These are phyloP conservation scores for Pseudoperonospora humuli DNA, from an alignment of 352 stramenopile species.

Conservation along the genomic window DNA sequence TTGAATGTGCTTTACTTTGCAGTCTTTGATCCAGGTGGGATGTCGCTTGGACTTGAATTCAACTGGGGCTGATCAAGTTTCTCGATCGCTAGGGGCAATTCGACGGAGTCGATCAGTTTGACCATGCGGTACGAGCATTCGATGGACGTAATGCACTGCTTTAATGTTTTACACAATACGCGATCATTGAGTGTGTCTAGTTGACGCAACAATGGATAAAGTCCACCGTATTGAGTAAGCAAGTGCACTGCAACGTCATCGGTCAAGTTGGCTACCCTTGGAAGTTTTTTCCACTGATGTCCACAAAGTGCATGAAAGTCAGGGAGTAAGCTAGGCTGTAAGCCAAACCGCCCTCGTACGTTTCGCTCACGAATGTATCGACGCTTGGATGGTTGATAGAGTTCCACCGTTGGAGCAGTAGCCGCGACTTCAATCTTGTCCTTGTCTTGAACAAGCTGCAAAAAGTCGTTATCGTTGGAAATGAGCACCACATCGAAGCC, in stretches of 20 bases:
- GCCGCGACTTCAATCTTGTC: background rate
- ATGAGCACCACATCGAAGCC: constrained; percentile 54
- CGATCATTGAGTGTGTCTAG: constrained; percentile 54
- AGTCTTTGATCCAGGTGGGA: too few relatives aligned
- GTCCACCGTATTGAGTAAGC: constrained; percentile 48
- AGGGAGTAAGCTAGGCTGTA: constrained; percentile 41
- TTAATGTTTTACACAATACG: constrained; percentile 46
- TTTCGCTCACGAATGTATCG: constrained; percentile 58
- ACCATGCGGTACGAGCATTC: constrained; percentile 74
- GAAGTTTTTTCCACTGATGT: constrained; percentile 59
- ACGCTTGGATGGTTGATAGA: constrained; percentile 71
- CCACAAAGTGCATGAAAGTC: constrained; percentile 64
- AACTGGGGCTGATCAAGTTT: constrained; percentile 39
- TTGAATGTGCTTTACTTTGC: constrained; percentile 9
- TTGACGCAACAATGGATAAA: constrained; percentile 50
- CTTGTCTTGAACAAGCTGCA: constrained; percentile 42
- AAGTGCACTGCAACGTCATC: constrained; percentile 52
- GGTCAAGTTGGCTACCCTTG: constrained; percentile 44
- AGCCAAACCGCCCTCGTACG: constrained; percentile 48
- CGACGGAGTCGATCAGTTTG: constrained; percentile 45
- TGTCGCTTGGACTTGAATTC: background rate
- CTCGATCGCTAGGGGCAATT: constrained; percentile 41
- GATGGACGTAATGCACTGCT: constrained; percentile 62
- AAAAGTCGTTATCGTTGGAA: constrained; percentile 67
- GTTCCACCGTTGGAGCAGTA: constrained; percentile 28